Evolutionary conservation across 225 moss, liverwort and hornwort species (phyloP), one percentile per base, ranked within the genome.

Genomic region (Rhytidiadelphus loreus): DNA sequence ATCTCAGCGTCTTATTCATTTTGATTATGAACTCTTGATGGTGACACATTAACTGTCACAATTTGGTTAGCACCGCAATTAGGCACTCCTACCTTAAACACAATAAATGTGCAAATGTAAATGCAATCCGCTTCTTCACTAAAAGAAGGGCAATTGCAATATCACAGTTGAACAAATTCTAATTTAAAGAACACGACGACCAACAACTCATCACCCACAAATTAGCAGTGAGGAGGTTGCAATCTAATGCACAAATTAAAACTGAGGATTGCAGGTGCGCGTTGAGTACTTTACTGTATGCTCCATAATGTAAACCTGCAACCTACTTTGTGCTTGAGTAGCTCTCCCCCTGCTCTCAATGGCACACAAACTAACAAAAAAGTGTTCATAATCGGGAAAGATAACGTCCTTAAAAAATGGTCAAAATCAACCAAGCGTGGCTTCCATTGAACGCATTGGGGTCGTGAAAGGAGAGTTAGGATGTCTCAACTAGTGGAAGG

Each of bases 121-220:
- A 8, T 10, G 44, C 44, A 55, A 81, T n/a, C 71, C 81, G 22
- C 59, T 50, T 48, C 65, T 76, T 81, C 66, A 65, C 86, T 66
- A 39, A 65, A 55, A 16, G 35, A 75, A 35, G 29, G 52, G 19
- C 59, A 60, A 28, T 46, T 12, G 73, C 59, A 46, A 26, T 53
- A 78, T 50, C 32, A 25, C 19, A 64, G 56, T 44, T 58, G 56
- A 7, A 57, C 58, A 66, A 52, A 76, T 33, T 56, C 37, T 59
- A 58, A 20, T 55, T 37, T 73, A 73, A 13, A 33, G 28, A 81
- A 56, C 32, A 18, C 11, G n/a, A 56, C 58, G 21, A n/a, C 71
- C 52, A 69, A 35, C 90, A 90, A 88, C 82, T 69, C 88, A n/a
- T 77, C 85, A 75, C 76, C 66, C 88, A 88, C 81, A 41, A 75